Conservation (phyloP, 1,284 basidiomycete genomes). For the Fomitiporia mediterranea region DNA sequence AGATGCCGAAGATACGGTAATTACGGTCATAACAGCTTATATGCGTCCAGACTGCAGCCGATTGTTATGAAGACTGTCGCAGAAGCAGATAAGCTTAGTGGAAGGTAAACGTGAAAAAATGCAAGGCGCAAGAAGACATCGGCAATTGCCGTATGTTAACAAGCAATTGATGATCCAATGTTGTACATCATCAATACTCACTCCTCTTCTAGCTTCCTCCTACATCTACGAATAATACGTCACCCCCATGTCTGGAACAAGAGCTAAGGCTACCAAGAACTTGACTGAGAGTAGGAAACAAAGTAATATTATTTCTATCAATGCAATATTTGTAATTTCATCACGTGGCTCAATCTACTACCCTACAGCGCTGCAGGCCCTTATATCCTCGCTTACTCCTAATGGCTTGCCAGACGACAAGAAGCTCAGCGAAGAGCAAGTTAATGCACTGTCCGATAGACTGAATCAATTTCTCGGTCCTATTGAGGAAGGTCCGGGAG, state of each 20-base stretch:
- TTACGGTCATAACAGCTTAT: constrained; percentile 13
- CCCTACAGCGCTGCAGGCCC: constrained; percentile 44
- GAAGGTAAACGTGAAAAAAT: constrained; percentile 2
- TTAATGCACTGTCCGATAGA: constrained; percentile 53
- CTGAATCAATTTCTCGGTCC: constrained; percentile 57
- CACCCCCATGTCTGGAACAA: constrained; percentile 5
- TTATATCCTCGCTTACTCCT: constrained; percentile 45
- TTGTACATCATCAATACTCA: too few relatives aligned
- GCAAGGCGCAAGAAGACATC: neutral
- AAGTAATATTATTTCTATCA: neutral
- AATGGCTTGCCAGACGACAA: constrained; percentile 28
- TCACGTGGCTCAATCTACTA: constrained; percentile 6
- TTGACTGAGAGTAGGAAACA: constrained; percentile 14
- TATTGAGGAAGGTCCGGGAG: constrained; percentile 31
- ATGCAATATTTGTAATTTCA: neutral
- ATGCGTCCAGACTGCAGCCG: neutral
- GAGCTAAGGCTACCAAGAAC: neutral
- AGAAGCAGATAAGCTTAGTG: neutral
- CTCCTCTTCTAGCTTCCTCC: neutral
- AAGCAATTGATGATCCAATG: neutral
- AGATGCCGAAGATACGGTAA: neutral
- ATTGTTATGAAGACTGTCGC: neutral
- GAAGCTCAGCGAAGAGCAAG: constrained; percentile 45
- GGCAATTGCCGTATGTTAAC: neutral
- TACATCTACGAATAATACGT: neutral